Base-by-base conservation (phyloP, 1,284 basidiomycete genomes). In the Thelephora terrestris region DNA sequence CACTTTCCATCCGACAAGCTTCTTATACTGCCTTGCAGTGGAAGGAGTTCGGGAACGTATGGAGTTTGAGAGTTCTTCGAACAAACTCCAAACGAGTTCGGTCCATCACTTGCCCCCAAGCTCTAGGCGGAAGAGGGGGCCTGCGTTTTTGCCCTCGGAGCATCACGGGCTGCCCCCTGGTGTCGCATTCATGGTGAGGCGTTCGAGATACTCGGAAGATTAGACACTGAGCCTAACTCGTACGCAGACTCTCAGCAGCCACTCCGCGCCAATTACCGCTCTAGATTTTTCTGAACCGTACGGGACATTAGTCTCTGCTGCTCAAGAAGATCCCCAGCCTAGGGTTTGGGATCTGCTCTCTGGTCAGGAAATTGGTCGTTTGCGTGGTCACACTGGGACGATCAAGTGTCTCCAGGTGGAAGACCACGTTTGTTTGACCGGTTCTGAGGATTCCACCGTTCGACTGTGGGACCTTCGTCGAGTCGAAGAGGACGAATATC, bases 261-360 rank as follows among this genome's bases (percentile, higher is more conserved):
- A 98, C 60, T 71, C 79, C 1, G 81, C 81, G 0, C 86, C 92
- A 2, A 83, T 99, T 59, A 84, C 84, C 0, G 84, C 91, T 2
- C 77, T 99, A 34, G 95, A 99, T 68, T 92, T 98, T 62, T 92
- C 91, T 17, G 93, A 97, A 62, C 95, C 95, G 9, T 99, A 99
- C 59, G 95, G 93, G 32, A 89, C 85, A 10, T 78, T 97, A 25
- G 91, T 99, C 46, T 91, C 82, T 43, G 85, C 91, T 1, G 84
- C 89, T 0, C 80, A 89, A 56, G 85, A 88, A 48, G 85, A 87
- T 51, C 64, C 77, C 20, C 80, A 86, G 52, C 84, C 84, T 5
- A 78, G 83, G 3, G 80, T 94, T n/a, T 95, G 91, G 91, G 91
- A 94, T 64, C 68, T 94, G 44, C 76, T 90, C 54, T 73, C 79